Base-by-base conservation (phyloP, 1,284 basidiomycete genomes). In the Athelia psychrophila region DNA sequence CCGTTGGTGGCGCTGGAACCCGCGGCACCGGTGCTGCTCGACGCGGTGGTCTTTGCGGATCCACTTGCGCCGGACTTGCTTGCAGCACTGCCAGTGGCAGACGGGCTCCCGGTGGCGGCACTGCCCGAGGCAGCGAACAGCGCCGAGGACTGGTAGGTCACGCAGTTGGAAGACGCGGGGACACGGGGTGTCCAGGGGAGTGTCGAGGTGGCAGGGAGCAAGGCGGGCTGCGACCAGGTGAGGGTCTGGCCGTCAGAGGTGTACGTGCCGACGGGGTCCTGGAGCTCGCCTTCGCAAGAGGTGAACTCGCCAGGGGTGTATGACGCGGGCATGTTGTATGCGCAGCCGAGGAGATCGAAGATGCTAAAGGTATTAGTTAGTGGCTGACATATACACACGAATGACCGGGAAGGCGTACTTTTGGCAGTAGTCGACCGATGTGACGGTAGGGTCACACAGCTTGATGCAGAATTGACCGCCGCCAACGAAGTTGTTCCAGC, bases 311-410 rank as follows among this genome's bases (percentile, higher is more conserved):
- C 75, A 47, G 68, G 50, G 38, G 60, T 58, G 61, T 77, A 78
- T 60, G 72, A 68, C n/a, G 68, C 80, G 5, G 79, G 80, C 69
- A 81, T 79, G 62, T 79, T 81, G 70, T 74, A 81, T 4, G 42
- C 53, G 58, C 77, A 80, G 38, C 77, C 73, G 64, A 79, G 68
- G 40, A 66, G 65, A 58, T 79, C 77, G 63, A 78, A 78, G 57
- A 78, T 76, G 62, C 44, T 46, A 18, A 5, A 18, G 44, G 24
- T 42, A 42, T n/a, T 42, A 42, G 19, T 27, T 10, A 46, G n/a
- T 46, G n/a, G 24, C 8, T 23, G 23, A 24, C 23, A 10, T 46
- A n/a, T 22, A 12, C 42, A 12, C 33, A 42, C 6, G 16, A n/a
- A n/a, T 46, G 44, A 23, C 10, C n/a, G 9, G 25, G 24, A 46